A percentile compares a stretch with the other conserved stretches of the same genome.
Evolutionary conservation across 2,329 filamentous ascomycete genomes (phyloP).

Genomic region (Delphinella strobiligena): DNA sequence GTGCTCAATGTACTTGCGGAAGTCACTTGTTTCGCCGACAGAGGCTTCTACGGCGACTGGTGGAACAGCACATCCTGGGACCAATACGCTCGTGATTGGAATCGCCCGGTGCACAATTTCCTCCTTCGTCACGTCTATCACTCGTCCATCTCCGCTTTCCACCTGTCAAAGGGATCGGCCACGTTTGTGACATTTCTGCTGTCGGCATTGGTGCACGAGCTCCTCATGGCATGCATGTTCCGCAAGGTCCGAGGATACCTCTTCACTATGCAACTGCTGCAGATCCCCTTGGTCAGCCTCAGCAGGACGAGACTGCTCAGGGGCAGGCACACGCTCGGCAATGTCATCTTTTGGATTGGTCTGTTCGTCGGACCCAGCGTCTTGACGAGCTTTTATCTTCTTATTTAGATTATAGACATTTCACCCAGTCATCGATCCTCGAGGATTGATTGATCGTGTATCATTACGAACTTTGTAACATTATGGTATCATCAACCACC

Average conservation of each 20-base stretch:
- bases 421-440: no score
- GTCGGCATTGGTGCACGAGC: slow-evolving; percentile 58
- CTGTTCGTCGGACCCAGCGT: slow-evolving; percentile 67
- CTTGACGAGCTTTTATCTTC: slow-evolving; percentile 39
- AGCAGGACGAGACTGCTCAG: slow-evolving; percentile 56
- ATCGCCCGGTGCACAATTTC: slow-evolving; percentile 69
- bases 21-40: slow-evolving; percentile 63
- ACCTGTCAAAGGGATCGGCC: slow-evolving; percentile 56
- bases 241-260: slow-evolving; percentile 66
- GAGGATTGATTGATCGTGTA: no score
- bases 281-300: slow-evolving; percentile 57
- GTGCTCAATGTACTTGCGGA: slow-evolving; percentile 63
- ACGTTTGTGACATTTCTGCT: slow-evolving; percentile 67
- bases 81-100: slow-evolving; percentile 72
- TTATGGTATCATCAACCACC: no score
- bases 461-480: no score
- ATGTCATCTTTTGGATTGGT: slow-evolving; percentile 66
- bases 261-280: slow-evolving; percentile 60
- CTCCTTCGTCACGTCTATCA: slow-evolving; percentile 70
- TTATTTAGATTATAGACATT: slow-evolving; percentile 31
- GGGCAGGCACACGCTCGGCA: slow-evolving; percentile 51
- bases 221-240: slow-evolving; percentile 72
- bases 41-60: slow-evolving; percentile 51
- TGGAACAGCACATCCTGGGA: slow-evolving; percentile 52
- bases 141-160: slow-evolving; percentile 60